Base-by-base conservation (phyloP, 75 land plant genomes). In the Adiantum capillusveneris region DNA sequence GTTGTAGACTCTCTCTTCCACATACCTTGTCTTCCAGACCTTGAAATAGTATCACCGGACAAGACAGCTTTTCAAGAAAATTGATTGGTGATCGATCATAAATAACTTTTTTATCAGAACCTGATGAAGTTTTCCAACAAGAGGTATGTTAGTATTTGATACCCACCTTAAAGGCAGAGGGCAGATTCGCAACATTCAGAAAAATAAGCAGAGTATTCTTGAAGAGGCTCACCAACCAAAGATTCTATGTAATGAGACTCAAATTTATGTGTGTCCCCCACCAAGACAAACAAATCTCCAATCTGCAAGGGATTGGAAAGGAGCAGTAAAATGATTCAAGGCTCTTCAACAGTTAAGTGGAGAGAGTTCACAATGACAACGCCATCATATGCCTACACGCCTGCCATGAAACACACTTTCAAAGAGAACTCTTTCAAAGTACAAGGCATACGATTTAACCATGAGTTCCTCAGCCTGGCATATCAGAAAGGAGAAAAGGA, bases 11-110 rank as follows among this genome's bases (percentile, higher is more conserved):
- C 6, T 39, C 36, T 17, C 61, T 21, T n/a, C n/a, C n/a, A n/a
- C n/a, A n/a, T 82, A 88, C 98, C 84, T 88, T 93, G 68, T 93
- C 98, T 29, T 93, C 98, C 41, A 93, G 71, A 44, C 95, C 98
- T 57, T 88, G 95, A 59, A 93, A 93, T 11, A 93, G 68, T 31
- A 93, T 88, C 7, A 88, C 75, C 11, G 98, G 98, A 62, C 98
- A 88, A 25, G 95, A 82, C 50, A 93, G 83, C 27, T 73, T 80
- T 31, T 85, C 83, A 21, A 88, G 87, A 67, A 58, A 79, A 65
- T 93, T 85, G 61, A 88, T 83, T 6, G 98, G 98, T 11, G 95
- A 82, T 59, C 88, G 76, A 57, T 89, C 77, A 50, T 49, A 61
- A 11, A 79, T 67, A 57, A 61, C 64, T 25, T 70, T 75, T 25